Base-by-base conservation (phyloP, 108 stramenopile species). In the Skeletonema grethae region DNA sequence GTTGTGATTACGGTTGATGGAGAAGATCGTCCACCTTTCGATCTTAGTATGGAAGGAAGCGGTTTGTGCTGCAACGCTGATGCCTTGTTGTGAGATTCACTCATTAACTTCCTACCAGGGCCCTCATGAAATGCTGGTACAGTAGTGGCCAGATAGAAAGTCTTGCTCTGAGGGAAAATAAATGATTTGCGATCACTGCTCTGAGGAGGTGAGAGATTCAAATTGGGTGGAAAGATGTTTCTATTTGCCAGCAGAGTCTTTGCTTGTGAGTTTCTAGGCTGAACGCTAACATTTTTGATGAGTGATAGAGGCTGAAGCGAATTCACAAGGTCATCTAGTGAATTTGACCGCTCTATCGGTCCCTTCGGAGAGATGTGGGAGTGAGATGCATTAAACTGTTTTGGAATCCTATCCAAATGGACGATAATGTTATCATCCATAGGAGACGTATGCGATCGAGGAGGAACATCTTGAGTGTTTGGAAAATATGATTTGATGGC, bases 1-100 rank as follows among this genome's bases (percentile, higher is more conserved):
- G 22, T 22, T 8, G 50, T 5, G 50, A 7, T 7, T 24, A 22
- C 18, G 22, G 22, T 22, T 8, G 50, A 53, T 8, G 50, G 22
- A 53, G 50, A 53, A 22, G 50, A 5, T 53, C 20, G 18, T 9
- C 50, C 50, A 53, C 20, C 20, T 53, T 53, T 53, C 9, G 50
- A 53, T 53, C 50, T 22, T 22, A 53, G 50, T 53, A 53, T 53
- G 50, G 50, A 53, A 53, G 50, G 50, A 53, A 22, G 50, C n/a
- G 50, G 50, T 22, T 53, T 53, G 50, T 7, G 9, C 7, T 48
- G 36, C 10, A 11, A 38, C 1, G 36, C 36, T 38, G 9, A 38
- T 11, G 36, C 46, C 6, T 16, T 48, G n/a, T 48, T 48, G 16
- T n/a, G 18, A n/a, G 22, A 53, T 53, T 22, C 7, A 53, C 20